A percentile compares a stretch with the other conserved stretches of the same genome.
Evolutionary conservation across 306 rosid species (phyloP).

Genomic region (Neltuma alba): DNA sequence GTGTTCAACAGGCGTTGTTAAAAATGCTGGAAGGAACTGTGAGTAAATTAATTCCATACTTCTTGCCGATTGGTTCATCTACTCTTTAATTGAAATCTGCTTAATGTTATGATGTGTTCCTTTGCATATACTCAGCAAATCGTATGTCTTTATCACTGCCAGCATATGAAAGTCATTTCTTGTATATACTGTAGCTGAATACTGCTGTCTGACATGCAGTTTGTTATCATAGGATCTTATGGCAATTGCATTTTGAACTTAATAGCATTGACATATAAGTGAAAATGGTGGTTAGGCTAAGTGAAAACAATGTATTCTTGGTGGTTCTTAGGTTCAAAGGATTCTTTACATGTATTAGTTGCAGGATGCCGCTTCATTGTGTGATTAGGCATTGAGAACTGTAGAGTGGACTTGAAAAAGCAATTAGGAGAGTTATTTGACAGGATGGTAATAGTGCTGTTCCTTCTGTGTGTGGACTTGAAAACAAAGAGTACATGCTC

Average conservation of each 20-base stretch:
- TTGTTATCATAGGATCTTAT: slow-evolving; percentile 14
- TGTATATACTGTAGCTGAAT: neutral
- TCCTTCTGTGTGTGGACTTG: slow-evolving; percentile 17
- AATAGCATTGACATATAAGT: slow-evolving; percentile 5
- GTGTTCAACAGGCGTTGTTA: slow-evolving; percentile 88
- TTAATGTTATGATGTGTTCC: neutral
- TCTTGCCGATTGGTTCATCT: slow-evolving; percentile 33
- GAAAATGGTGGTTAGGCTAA: neutral
- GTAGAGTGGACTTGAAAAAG: neutral
- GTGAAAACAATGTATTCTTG: slow-evolving; percentile 11
- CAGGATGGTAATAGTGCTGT: neutral
- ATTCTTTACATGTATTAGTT: neutral
- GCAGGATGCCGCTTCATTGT: neutral
- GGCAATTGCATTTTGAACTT: slow-evolving; percentile 20
- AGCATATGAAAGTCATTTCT: slow-evolving; percentile 1
- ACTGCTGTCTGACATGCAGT: slow-evolving; percentile 6
- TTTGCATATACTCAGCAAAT: neutral
- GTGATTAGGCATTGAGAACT: neutral
- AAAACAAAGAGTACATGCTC: neutral
- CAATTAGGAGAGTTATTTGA: slow-evolving; percentile 11
- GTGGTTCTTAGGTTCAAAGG: slow-evolving; percentile 23
- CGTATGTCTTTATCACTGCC: neutral
- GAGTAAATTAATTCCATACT: slow-evolving; percentile 43
- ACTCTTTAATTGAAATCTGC: slow-evolving; percentile 15
- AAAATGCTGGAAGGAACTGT: slow-evolving; percentile 97